phyloP scores from a whole-genome alignment of 345 rosid genomes.

The Reutealis trisperma region DNA sequence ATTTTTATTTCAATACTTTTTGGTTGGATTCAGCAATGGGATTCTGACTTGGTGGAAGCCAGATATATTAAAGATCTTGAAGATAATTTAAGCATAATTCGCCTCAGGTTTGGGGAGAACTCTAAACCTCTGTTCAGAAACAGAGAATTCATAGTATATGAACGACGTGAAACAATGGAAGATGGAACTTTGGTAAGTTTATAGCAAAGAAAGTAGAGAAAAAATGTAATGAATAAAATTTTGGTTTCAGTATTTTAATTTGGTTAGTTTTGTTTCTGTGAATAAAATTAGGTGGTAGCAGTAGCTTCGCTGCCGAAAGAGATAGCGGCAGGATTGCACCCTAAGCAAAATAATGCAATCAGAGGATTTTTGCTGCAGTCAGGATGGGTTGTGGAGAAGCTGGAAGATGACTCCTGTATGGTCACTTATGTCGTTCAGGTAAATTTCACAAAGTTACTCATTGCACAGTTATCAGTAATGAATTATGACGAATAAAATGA shows the following conservation, averaged over 20 bases:
- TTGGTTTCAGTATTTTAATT: too few relatives aligned
- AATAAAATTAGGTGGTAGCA: slow-evolving; percentile 55
- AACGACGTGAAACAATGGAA: slow-evolving; percentile 78
- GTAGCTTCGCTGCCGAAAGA: slow-evolving; percentile 80
- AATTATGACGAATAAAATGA: too few relatives aligned
- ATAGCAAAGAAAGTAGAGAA: neutral
- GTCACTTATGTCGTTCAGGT: slow-evolving; percentile 85
- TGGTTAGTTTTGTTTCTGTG: neutral
- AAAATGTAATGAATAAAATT: neutral
- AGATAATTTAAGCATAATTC: slow-evolving; percentile 70
- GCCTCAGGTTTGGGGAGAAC: slow-evolving; percentile 65
- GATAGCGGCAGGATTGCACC: slow-evolving; percentile 75
- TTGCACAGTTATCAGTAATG: too few relatives aligned
- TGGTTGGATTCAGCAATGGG: slow-evolving; percentile 69
- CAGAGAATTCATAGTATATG: slow-evolving; percentile 79
- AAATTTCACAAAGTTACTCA: neutral
- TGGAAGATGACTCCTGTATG: slow-evolving; percentile 63
- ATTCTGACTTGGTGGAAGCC: slow-evolving; percentile 72
- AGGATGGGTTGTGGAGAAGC: slow-evolving; percentile 91
- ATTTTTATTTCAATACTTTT: neutral
- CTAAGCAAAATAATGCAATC: slow-evolving; percentile 59
- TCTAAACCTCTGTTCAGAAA: slow-evolving; percentile 72
- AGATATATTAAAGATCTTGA: slow-evolving; percentile 63
- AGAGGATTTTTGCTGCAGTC: slow-evolving; percentile 72
- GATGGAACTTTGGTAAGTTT: slow-evolving; percentile 71